Evolutionary conservation across 805 yeast species (phyloP).

Genomic region (Pichia kluyveri): DNA sequence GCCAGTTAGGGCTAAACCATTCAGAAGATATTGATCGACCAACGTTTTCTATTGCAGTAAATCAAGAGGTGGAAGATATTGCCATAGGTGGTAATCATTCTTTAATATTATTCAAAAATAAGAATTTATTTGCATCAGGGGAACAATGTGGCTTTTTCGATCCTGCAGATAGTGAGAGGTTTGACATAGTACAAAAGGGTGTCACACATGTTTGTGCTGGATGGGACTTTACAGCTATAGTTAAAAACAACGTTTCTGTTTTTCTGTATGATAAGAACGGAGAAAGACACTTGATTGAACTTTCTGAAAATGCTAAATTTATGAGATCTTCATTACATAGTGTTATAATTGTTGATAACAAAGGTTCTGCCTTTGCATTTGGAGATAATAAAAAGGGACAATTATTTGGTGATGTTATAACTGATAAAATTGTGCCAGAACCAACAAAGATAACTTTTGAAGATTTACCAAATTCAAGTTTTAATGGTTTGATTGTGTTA

Average conservation of each 20-base stretch:
- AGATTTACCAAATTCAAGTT: not conserved
- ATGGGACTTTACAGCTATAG: constrained; percentile 65
- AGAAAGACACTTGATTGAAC: not conserved
- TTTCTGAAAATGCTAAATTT: not conserved
- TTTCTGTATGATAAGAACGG: constrained; percentile 40
- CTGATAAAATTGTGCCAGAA: constrained; percentile 16
- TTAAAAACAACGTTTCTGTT: constrained; percentile 32
- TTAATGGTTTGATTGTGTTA: constrained; percentile 2
- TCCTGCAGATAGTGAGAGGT: not conserved
- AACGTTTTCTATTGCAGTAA: not conserved
- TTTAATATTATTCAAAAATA: constrained; percentile 43
- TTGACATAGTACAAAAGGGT: not conserved
- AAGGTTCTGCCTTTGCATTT: constrained; percentile 53
- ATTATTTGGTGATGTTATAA: constrained; percentile 21
- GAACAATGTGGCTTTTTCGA: constrained; percentile 1
- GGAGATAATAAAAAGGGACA: constrained; percentile 62
- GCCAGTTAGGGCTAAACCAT: constrained; percentile 59
- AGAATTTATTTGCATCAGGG: constrained; percentile 37
- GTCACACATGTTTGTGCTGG: constrained; percentile 53
- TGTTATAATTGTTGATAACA: constrained; percentile 28
- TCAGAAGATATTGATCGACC: constrained; percentile 38
- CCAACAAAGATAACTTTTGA: constrained; percentile 10
- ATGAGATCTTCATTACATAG: constrained; percentile 36
- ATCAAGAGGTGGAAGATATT: constrained; percentile 24
- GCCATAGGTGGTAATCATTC: constrained; percentile 89